Base-by-base conservation (phyloP, 2,329 filamentous ascomycete species). In the Fusarium heterosporum region DNA sequence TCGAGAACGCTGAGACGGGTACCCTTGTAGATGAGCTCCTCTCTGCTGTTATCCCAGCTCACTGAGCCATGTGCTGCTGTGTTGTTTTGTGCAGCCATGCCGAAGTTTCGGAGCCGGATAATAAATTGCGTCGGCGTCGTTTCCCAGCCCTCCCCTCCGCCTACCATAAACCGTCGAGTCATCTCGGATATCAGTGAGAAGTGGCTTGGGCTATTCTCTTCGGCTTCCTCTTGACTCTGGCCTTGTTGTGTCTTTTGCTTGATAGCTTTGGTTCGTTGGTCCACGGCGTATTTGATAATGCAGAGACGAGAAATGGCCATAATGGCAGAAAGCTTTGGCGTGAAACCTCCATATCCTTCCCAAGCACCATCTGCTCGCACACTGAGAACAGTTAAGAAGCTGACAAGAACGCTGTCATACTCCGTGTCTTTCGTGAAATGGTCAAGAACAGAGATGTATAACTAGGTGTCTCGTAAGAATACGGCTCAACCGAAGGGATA, bases 391-490 rank as follows among this genome's bases (percentile, higher is more conserved):
- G 29, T 54, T 17, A 54, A 59, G 42, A 59, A 59, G 38, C 36
- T 54, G 13, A 54, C 10, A 26, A 59, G 42, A 26, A 59, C 25
- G 7, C 49, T 54, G 19, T 59, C 7, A 16, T 59, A 59, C 29
- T 59, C 10, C 2, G 29, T 59, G 10, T 19, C 49, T 8, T 54
- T 59, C 6, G 42, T 59, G n/a, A 59, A 59, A 29, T 59, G 14
- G 16, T 54, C 9, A 42, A 59, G n/a, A 38, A 59, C 10, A 38
- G 42, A 59, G 16, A 59, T 54, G 4, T 59, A 59, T 32, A 58
- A 47, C 30, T 32, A 30, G 29, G 12, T 30, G 29, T 30, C 29
- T 30, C 12, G 29, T 9, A 4, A 30, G 29, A 30, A 30, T 30
- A 9, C 4, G 29, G 12, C 12, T 30, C 8, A 9, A 30, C 29